Evolutionary conservation across 192 early-diverging fungal species (phyloP).

Genomic region (Spinellus fusiger): DNA sequence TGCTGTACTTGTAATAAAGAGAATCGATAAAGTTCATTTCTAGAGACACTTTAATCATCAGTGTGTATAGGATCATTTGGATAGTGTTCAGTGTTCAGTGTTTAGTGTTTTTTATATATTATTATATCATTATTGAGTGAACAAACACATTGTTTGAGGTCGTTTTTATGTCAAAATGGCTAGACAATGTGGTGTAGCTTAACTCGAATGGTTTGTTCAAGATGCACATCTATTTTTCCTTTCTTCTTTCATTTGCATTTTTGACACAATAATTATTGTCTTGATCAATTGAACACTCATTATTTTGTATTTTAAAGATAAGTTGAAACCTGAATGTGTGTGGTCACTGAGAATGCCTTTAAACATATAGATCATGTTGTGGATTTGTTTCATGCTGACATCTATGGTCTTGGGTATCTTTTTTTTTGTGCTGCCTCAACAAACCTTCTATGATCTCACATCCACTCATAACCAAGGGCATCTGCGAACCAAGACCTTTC

Average conservation of each 20-base stretch:
- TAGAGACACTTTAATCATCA: no score
- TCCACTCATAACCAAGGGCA: slow-evolving; percentile 13
- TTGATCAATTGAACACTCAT: slow-evolving; percentile 4
- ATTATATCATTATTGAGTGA: no score
- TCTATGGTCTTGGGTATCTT: slow-evolving; percentile 2
- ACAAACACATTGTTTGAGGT: no score
- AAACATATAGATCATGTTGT: slow-evolving; percentile 1
- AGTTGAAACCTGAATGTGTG: neutral
- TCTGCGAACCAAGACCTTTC: slow-evolving; percentile 2
- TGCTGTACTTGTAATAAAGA: no score
- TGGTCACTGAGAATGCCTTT: slow-evolving; percentile 6
- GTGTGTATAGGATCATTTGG: no score
- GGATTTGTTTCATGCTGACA: slow-evolving; percentile 2
- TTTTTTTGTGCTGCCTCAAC: slow-evolving; percentile 2
- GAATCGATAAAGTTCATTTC: no score
- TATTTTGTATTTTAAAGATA: neutral
- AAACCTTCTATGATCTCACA: slow-evolving; percentile 10
- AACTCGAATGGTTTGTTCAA: neutral
- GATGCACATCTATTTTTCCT: neutral
- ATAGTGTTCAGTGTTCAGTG: no score
- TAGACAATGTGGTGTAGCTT: neutral
- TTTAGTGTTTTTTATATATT: no score
- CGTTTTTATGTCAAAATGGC: no score
- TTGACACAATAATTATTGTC: slow-evolving; percentile 1
- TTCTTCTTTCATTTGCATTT: slow-evolving; percentile 3